These are phyloP conservation scores for Vairimorpha necatrix DNA, from an alignment of 371 early-diverging fungal species.

Conservation along the genomic window DNA sequence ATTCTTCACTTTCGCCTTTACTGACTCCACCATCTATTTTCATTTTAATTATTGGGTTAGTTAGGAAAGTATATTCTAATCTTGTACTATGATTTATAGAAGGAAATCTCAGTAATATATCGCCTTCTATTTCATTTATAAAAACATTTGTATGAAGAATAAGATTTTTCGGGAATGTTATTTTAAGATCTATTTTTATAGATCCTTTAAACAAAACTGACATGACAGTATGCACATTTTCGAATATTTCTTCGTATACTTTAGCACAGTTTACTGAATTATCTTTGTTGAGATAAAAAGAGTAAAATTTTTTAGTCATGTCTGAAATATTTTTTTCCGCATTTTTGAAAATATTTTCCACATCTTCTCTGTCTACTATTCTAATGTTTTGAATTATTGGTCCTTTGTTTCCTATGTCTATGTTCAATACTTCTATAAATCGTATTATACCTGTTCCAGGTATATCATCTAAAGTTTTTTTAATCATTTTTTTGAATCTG, in stretches of 20 bases:
- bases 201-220: slow-evolving; percentile 49
- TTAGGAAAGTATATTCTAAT: slow-evolving; percentile 58
- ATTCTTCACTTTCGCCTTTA: slow-evolving; percentile 44
- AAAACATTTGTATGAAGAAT: slow-evolving; percentile 39
- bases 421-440: slow-evolving; percentile 47
- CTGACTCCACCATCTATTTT: slow-evolving; percentile 50
- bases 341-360: background rate
- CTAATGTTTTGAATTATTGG: slow-evolving; percentile 56
- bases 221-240: slow-evolving; percentile 47
- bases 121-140: slow-evolving; percentile 53
- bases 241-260: slow-evolving; percentile 29
- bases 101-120: slow-evolving; percentile 57
- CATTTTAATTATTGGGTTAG: slow-evolving; percentile 56
- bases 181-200: slow-evolving; percentile 49
- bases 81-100: slow-evolving; percentile 59
- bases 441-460: slow-evolving; percentile 50
- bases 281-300: background rate
- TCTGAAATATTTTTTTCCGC: background rate
- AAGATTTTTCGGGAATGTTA: slow-evolving; percentile 54
- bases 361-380: slow-evolving; percentile 43
- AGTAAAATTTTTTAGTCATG: slow-evolving; percentile 11
- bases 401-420: slow-evolving; percentile 59
- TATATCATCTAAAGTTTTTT: slow-evolving; percentile 47
- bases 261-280: background rate
- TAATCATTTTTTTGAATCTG: slow-evolving; percentile 45